Evolutionary conservation across 805 yeast genomes (phyloP).

Genomic region (Komagataella pseudopastoris): DNA sequence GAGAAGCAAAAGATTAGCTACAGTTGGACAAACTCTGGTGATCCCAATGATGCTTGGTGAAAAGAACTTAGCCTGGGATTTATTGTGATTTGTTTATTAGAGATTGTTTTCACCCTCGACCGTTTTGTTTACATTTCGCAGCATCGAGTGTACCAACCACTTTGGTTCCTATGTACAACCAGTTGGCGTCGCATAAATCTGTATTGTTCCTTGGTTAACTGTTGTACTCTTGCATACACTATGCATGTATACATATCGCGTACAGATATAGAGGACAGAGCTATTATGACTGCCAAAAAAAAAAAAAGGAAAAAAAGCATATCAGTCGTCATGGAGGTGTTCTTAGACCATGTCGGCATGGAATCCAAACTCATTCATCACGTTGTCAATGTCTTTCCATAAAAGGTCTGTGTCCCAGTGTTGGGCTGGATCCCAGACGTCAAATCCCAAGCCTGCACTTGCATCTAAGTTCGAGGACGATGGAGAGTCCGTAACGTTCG

Average conservation of each 20-base stretch:
- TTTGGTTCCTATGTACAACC: background rate
- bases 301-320: no score
- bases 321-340: no score
- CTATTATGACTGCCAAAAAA: no score
- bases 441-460: conserved; percentile 9
- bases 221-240: background rate
- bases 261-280: no score
- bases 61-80: background rate
- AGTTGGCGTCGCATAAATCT: background rate
- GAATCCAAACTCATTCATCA: conserved; percentile 89
- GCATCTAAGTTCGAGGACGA: background rate
- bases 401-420: conserved; percentile 36
- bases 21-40: background rate
- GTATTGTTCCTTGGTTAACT: background rate
- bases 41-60: background rate
- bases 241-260: background rate
- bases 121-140: background rate
- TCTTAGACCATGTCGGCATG: conserved; percentile 29
- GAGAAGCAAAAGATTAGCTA: background rate
- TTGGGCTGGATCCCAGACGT: conserved; percentile 22
- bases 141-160: background rate
- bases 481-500: background rate
- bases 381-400: conserved; percentile 77
- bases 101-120: background rate
- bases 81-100: background rate